Evolutionary conservation across 768 basidiomycete species (phyloP).

Genomic region (Serpula lacrymans): DNA sequence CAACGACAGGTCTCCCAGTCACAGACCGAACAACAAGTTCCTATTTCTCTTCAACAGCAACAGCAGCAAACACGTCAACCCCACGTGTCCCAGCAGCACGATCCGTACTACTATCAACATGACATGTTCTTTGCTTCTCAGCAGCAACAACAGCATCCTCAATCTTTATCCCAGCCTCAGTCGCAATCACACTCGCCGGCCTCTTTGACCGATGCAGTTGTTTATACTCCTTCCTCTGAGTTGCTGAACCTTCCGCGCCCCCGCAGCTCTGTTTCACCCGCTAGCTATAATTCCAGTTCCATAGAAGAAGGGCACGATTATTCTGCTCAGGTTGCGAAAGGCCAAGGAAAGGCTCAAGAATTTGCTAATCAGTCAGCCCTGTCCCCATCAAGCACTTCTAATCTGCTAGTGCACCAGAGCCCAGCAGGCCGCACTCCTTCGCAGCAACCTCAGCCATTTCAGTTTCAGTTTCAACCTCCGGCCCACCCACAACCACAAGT

Average conservation of each 20-base stretch:
- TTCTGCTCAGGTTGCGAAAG: too few species aligned
- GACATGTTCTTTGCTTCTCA: background rate
- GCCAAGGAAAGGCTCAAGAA: too few species aligned
- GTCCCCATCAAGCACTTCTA: background rate
- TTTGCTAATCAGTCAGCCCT: too few species aligned
- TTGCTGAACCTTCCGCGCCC: background rate
- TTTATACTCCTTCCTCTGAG: too few species aligned
- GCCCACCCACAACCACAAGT: background rate
- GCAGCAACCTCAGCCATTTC: background rate
- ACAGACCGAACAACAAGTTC: background rate
- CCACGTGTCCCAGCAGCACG: slow-evolving; percentile 11
- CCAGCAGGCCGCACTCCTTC: background rate
- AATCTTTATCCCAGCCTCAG: background rate
- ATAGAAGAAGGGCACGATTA: too few species aligned
- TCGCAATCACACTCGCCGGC: background rate
- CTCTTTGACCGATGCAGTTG: background rate
- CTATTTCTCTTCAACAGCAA: background rate
- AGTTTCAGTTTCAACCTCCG: slow-evolving; percentile 1
- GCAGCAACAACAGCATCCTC: background rate
- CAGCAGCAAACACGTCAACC: background rate
- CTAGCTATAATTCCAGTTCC: too few species aligned
- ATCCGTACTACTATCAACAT: slow-evolving; percentile 1
- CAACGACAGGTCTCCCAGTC: background rate
- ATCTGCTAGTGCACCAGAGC: background rate
- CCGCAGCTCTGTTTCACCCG: background rate